A percentile compares a stretch with the other conserved stretches of the same genome.
Evolutionary conservation across 495 filamentous ascomycete genomes (phyloP).

Genomic region (Sordaria brevicollis): DNA sequence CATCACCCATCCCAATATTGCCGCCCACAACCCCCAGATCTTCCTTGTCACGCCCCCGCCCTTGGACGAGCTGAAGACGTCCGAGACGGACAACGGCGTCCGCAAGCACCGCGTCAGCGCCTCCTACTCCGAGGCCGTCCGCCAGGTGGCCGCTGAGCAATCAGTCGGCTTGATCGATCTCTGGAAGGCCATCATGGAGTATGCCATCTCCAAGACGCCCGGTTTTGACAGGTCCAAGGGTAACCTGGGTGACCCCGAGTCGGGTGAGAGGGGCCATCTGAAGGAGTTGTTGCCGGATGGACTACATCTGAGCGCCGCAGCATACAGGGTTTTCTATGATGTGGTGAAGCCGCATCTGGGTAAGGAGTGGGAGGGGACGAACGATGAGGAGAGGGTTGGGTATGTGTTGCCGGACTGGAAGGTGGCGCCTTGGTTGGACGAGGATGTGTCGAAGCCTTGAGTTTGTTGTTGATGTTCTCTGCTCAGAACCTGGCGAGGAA

Average conservation of each 20-base stretch:
- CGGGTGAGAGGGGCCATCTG: slow-evolving; percentile 32
- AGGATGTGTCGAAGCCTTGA: slow-evolving; percentile 8
- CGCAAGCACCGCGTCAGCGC: slow-evolving; percentile 56
- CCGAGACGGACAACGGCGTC: slow-evolving; percentile 39
- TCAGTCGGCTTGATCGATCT: slow-evolving; percentile 61
- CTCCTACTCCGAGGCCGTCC: slow-evolving; percentile 58
- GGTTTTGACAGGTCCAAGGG: slow-evolving; percentile 27
- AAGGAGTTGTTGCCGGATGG: slow-evolving; percentile 42
- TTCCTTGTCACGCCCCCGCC: slow-evolving; percentile 73
- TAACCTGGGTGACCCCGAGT: slow-evolving; percentile 30
- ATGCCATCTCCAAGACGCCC: slow-evolving; percentile 34
- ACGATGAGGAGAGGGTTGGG: slow-evolving; percentile 15
- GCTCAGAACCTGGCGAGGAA: no score
- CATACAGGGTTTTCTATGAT: slow-evolving; percentile 39
- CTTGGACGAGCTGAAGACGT: slow-evolving; percentile 62
- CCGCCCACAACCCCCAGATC: slow-evolving; percentile 60
- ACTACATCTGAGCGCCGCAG: slow-evolving; percentile 41
- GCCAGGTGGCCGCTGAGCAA: slow-evolving; percentile 52
- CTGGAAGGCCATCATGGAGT: slow-evolving; percentile 60
- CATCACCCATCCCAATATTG: slow-evolving; percentile 54
- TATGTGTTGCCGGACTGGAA: slow-evolving; percentile 37
- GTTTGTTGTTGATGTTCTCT: no score
- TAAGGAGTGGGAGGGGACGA: slow-evolving; percentile 23
- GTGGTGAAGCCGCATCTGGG: slow-evolving; percentile 32
- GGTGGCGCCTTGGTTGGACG: slow-evolving; percentile 23